These are phyloP conservation scores for Debaryomycetaceae sp. DNA, from an alignment of 1,139 yeast genomes.

Conservation along the genomic window DNA sequence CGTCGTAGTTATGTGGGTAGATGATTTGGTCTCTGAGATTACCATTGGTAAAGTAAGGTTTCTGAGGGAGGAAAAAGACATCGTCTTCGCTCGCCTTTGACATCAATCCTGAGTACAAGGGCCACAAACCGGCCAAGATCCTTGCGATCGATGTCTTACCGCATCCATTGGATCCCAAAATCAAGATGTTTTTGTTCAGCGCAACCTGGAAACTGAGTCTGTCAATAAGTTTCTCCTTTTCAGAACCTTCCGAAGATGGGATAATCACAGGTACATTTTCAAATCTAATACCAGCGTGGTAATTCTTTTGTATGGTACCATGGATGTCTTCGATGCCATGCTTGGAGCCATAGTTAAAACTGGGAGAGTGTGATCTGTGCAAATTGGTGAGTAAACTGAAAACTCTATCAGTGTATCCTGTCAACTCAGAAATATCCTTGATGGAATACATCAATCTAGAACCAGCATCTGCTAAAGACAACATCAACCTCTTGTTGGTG, in stretches of 20 bases:
- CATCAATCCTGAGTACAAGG: conserved; percentile 76
- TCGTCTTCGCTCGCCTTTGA: conserved; percentile 77
- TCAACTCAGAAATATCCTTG: conserved; percentile 85
- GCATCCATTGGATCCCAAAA: conserved; percentile 84
- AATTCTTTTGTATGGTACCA: conserved; percentile 81
- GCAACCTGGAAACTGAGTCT: conserved; percentile 62
- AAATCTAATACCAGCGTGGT: conserved; percentile 68
- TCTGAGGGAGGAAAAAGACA: conserved; percentile 75
- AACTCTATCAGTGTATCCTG: conserved; percentile 88
- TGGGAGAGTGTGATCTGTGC: conserved; percentile 77
- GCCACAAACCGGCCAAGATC: conserved; percentile 89
- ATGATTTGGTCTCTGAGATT: conserved; percentile 85
- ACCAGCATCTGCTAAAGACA: conserved; percentile 93
- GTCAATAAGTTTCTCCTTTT: conserved; percentile 51
- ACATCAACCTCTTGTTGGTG: conserved; percentile 84
- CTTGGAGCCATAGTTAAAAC: conserved; percentile 60
- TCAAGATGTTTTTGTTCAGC: conserved; percentile 68
- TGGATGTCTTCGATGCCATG: conserved; percentile 54
- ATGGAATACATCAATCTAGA: conserved; percentile 94
- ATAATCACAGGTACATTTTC: conserved; percentile 82
- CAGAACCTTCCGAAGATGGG: conserved; percentile 62
- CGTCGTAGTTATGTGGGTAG: conserved; percentile 76
- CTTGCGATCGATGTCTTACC: conserved; percentile 89
- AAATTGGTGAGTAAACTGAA: conserved; percentile 70
- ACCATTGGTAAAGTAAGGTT: conserved; percentile 75